Base-by-base conservation (phyloP, 2,329 filamentous ascomycete species). In the Cyclaneusma minus region DNA sequence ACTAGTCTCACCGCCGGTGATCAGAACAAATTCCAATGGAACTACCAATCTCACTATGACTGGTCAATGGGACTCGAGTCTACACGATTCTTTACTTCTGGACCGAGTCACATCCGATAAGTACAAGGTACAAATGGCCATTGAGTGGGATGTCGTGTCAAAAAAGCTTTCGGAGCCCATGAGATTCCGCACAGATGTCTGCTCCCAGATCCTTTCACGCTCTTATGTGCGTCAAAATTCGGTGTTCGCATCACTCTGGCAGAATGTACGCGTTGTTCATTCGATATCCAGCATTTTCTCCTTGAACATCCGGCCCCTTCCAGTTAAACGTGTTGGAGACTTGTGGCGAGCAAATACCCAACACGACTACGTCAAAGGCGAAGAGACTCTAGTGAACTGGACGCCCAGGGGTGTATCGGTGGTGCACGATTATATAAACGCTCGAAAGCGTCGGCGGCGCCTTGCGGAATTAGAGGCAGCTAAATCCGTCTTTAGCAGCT, bases 1-100 rank as follows among this genome's bases (percentile, higher is more conserved):
- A 43, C 62, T 92, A 23, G 64, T 84, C 3, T 69, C 78, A 16
- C 72, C 77, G 24, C 87, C 89, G 1, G 64, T 73, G 29, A 76
- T 93, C 37, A 79, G 77, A 35, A 73, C 80, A 31, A 91, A 94
- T 44, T 71, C 81, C 13, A 91, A 95, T 47, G 89, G 89, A 19
- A 94, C 85, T 1, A 77, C 75, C 18, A 84, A 78, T 47, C 74
- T 94, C 19, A 85, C 77, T 2, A 62, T 95, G 22, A 66, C 78
- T n/a, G 84, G 80, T 1, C 85, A 95, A 44, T 98, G 89, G 89
- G 89, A 98, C 47, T 94, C 87, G 0, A 92, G 84, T 43, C 62
- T 89, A 38, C 89, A 98, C 50, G 75, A 73, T 35, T 94, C 89
- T 5, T 60, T 92, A n/a, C 62, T 95, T 9, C 68, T 98, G n/a